These are phyloP conservation scores for Hymenochaete sp. DNA, from an alignment of 1,284 basidiomycete genomes.

Conservation along the genomic window DNA sequence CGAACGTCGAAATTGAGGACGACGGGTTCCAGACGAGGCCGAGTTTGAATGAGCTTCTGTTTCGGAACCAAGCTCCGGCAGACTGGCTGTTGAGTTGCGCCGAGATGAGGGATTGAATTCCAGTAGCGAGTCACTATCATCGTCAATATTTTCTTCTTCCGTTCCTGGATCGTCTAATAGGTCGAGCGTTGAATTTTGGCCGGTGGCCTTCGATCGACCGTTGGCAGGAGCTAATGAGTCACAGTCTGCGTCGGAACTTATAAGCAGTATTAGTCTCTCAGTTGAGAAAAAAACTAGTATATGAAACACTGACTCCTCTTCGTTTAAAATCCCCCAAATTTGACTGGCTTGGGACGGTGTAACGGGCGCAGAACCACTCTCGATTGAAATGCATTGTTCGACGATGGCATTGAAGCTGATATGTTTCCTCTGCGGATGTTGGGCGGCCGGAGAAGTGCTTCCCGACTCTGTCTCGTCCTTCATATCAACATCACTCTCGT, in stretches of 20 bases:
- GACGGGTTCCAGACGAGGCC: slow-evolving; percentile 16
- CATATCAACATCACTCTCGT: no score
- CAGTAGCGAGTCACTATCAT: slow-evolving; percentile 53
- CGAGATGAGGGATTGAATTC: slow-evolving; percentile 45
- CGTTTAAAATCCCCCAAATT: slow-evolving; percentile 18
- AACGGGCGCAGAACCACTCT: slow-evolving; percentile 33
- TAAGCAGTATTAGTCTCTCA: slow-evolving; percentile 2
- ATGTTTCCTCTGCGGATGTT: slow-evolving; percentile 54
- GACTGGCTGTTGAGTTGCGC: slow-evolving; percentile 20
- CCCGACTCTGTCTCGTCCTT: neutral
- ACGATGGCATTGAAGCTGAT: slow-evolving; percentile 99
- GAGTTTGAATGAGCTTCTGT: slow-evolving; percentile 18
- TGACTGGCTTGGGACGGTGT: slow-evolving; percentile 32
- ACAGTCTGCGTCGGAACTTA: slow-evolving; percentile 2
- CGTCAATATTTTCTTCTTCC: slow-evolving; percentile 32
- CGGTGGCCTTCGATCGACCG: slow-evolving; percentile 12
- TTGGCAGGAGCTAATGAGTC: slow-evolving; percentile 8
- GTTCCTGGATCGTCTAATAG: slow-evolving; percentile 9
- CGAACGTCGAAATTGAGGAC: slow-evolving; percentile 3
- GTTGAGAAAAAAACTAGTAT: neutral
- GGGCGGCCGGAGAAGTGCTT: neutral
- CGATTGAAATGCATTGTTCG: slow-evolving; percentile 95
- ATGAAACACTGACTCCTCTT: slow-evolving; percentile 13
- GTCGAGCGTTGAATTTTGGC: slow-evolving; percentile 9
- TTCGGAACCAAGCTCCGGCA: slow-evolving; percentile 22